Conservation (phyloP, 139 green algal species). For the Zygnema cylindricum region DNA sequence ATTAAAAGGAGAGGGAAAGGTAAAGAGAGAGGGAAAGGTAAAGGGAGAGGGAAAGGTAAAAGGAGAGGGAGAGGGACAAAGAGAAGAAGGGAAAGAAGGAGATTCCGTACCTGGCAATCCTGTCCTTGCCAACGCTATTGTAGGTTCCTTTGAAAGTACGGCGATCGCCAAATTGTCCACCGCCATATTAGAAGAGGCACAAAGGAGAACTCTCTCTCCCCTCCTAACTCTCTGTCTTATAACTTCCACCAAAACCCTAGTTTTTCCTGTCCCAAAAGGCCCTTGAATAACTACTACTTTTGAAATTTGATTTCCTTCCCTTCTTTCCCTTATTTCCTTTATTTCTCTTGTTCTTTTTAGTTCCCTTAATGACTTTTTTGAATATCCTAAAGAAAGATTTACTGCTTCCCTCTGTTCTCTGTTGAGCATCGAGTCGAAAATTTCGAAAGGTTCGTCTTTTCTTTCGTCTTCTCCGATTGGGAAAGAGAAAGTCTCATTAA, state of each 20-base stretch:
- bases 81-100: background rate
- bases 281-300: constrained; percentile 45
- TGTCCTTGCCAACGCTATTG: constrained; percentile 24
- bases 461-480: too few species aligned
- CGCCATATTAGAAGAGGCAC: constrained; percentile 49
- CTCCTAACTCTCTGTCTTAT: constrained; percentile 28
- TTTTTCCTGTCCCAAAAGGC: constrained; percentile 62
- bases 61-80: constrained; percentile 42
- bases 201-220: constrained; percentile 48
- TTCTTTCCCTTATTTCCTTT: background rate
- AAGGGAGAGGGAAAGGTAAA: constrained; percentile 32
- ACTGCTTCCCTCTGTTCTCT: constrained; percentile 43
- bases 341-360: too few species aligned
- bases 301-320: too few species aligned
- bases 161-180: constrained; percentile 57
- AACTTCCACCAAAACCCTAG: constrained; percentile 52
- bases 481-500: too few species aligned
- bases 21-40: background rate
- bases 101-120: constrained; percentile 51
- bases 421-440: constrained; percentile 49
- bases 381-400: constrained; percentile 35
- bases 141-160: constrained; percentile 27
- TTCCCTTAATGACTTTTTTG: too few species aligned
- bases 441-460: background rate
- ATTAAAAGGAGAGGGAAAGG: background rate